Evolutionary conservation across 352 stramenopile species (phyloP), one percentile per base, ranked within the genome.

Genomic region (Pythium sukuiense): DNA sequence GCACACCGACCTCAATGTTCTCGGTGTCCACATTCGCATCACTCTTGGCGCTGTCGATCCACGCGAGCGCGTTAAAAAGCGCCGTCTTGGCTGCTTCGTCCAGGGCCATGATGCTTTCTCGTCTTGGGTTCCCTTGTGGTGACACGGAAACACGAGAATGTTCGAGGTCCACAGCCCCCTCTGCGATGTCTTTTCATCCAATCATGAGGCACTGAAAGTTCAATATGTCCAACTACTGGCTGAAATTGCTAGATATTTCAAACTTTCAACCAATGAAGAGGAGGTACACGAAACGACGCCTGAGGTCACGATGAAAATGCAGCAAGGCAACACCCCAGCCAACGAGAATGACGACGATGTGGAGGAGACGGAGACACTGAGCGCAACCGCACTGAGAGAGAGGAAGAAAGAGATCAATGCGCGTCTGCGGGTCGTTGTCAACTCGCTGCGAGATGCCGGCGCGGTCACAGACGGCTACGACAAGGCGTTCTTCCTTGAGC

Each of bases 11-110:
- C 24, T 93, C 82, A 16, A 94, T 70, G 63, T 89, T 80, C 69
- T 91, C 72, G 0, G 69, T 59, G 65, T 93, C 70, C 43, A 92
- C 76, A 9, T 70, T 63, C 20, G 72, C 71, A 61, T 81, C 71
- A 54, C 73, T 74, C 73, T 93, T 93, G 62, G 83, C 79, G 65
- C 60, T 70, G 33, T 91, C 80, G 32, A 93, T 71, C 81, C 80
- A 93, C 73, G 74, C 60, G 55, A 93, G 76, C 60, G 84, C 81
- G 71, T 90, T 88, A 57, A 89, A 93, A 63, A 93, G 74, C 81
- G 78, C 76, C 56, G 72, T 74, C 61, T 80, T 81, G 39, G 63
- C 69, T 14, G 57, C 68, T 27, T 57, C 68, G 61, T 88, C 71
- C 73, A 85, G 80, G 18, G 24, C 29, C 50, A 57, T 57, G 63